Conservation (phyloP, 148 eudicot genomes). For the Mesembryanthemum crystallinum region DNA sequence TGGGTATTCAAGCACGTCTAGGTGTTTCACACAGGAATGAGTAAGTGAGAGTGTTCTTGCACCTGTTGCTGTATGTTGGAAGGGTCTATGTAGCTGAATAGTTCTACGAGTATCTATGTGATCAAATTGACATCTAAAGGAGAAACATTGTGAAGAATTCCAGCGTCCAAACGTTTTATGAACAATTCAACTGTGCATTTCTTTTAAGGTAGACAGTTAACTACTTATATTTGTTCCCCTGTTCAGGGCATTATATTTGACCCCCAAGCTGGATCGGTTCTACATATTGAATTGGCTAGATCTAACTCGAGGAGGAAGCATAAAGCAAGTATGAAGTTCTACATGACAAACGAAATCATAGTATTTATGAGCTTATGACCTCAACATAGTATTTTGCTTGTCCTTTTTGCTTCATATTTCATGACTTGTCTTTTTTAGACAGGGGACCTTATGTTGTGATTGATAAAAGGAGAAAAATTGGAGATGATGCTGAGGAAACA, state of each 20-base stretch:
- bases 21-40: background rate
- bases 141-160: background rate
- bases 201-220: background rate
- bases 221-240: background rate
- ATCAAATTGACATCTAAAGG: background rate
- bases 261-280: conserved; percentile 66
- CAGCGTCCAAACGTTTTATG: background rate
- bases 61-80: background rate
- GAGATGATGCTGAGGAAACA: conserved; percentile 43
- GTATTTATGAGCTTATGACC: background rate
- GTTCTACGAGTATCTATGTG: background rate
- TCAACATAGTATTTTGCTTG: background rate
- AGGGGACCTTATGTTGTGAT: conserved; percentile 88
- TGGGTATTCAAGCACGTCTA: background rate
- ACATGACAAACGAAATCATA: background rate
- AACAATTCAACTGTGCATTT: background rate
- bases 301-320: conserved; percentile 75
- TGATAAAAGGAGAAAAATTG: conserved; percentile 56
- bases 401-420: conserved; percentile 5
- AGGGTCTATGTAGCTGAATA: background rate
- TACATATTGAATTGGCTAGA: conserved; percentile 89
- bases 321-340: conserved; percentile 48
- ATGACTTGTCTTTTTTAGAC: conserved; percentile 40
- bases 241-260: conserved; percentile 86
- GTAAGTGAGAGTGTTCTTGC: too few relatives aligned